Conservation (phyloP, 176 grass and related monocot genomes). For the Cocos nucifera region DNA sequence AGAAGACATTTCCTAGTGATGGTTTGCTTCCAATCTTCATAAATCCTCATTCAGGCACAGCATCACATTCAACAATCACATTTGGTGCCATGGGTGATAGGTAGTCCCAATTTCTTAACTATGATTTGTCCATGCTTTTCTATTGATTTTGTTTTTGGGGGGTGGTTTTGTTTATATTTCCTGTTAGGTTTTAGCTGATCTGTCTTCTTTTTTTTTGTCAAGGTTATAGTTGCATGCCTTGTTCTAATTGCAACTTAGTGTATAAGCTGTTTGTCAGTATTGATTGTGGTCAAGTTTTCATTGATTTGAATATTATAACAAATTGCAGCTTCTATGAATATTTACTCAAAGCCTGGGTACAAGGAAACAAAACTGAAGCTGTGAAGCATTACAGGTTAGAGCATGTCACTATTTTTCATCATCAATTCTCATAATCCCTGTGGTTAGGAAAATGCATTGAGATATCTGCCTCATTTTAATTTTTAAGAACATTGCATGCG, state of each 20-base stretch:
- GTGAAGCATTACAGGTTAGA: slow-evolving; percentile 90
- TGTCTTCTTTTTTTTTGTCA: too few relatives aligned
- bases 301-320: background rate
- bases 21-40: slow-evolving; percentile 95
- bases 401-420: slow-evolving; percentile 10
- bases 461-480: too few relatives aligned
- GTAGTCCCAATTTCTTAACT: slow-evolving; percentile 31
- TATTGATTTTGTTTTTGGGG: too few relatives aligned
- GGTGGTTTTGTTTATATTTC: too few relatives aligned
- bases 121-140: slow-evolving; percentile 3
- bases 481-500: too few relatives aligned
- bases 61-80: slow-evolving; percentile 91
- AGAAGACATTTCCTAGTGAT: slow-evolving; percentile 92
- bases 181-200: too few relatives aligned
- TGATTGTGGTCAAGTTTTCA: background rate
- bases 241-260: too few relatives aligned
- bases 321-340: slow-evolving; percentile 97
- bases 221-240: too few relatives aligned
- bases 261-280: too few relatives aligned
- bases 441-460: too few relatives aligned
- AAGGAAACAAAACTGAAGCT: slow-evolving; percentile 91
- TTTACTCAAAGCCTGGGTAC: slow-evolving; percentile 96
- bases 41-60: slow-evolving; percentile 89
- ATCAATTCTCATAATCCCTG: too few relatives aligned
- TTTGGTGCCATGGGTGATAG: slow-evolving; percentile 99